A percentile compares a stretch with the other conserved stretches of the same genome.
Conservation (phyloP, 2,329 filamentous ascomycete genomes). For the Trichoderma sp. region DNA sequence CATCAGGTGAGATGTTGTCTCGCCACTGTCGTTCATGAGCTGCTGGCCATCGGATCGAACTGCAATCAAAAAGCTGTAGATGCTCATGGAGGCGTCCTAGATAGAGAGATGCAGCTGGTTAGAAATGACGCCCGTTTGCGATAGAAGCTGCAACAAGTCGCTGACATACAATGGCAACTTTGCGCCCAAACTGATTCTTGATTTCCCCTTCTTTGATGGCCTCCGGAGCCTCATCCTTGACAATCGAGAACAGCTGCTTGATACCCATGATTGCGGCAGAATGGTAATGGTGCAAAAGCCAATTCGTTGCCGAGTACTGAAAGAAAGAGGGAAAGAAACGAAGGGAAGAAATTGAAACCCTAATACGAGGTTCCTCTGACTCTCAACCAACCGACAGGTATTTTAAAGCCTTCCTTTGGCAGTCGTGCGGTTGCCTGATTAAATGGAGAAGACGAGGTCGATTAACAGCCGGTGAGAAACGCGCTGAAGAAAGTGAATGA, state of each 20-base stretch:
- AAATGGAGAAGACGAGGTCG: neutral
- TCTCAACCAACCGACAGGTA: neutral
- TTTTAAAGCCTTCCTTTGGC: neutral
- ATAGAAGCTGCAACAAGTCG: neutral
- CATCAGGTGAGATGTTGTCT: slow-evolving; percentile 98
- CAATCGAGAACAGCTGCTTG: slow-evolving; percentile 74
- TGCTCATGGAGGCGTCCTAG: slow-evolving; percentile 77
- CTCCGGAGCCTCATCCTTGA: slow-evolving; percentile 91
- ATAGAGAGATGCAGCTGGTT: neutral
- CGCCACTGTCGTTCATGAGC: slow-evolving; percentile 89
- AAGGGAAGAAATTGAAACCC: neutral
- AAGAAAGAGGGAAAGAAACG: neutral
- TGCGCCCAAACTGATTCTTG: slow-evolving; percentile 97
- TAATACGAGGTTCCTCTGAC: neutral
- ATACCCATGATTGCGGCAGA: slow-evolving; percentile 53
- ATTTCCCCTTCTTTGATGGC: slow-evolving; percentile 96
- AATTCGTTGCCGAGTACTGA: neutral
- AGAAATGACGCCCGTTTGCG: neutral
- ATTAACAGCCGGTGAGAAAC: neutral
- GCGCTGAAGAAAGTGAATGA: slow-evolving; percentile 27
- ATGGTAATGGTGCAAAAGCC: neutral
- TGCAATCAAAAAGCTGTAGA: slow-evolving; percentile 97
- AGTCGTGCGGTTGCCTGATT: neutral
- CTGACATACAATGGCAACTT: slow-evolving; percentile 84
- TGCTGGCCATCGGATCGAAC: slow-evolving; percentile 96